Base-by-base conservation (phyloP, 2,329 filamentous ascomycete genomes). In the Cladophialophora yegresii region DNA sequence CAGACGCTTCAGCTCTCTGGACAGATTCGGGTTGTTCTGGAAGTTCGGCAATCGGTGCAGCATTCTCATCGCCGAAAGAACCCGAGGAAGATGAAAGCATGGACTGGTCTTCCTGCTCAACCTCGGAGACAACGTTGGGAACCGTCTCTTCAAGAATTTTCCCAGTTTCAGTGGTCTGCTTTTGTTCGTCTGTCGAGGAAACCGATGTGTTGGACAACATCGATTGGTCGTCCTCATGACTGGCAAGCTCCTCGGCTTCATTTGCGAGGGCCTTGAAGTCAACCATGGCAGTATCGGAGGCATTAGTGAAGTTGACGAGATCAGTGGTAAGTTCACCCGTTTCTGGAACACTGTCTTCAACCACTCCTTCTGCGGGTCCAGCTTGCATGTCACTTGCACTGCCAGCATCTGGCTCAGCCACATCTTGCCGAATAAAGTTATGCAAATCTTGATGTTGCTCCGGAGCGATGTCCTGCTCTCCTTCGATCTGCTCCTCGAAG, bases 151-250 rank as follows among this genome's bases (percentile, higher is more conserved):
- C 56, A 16, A 36, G 67, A 9, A 80, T 66, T 33, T 85, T 75
- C 23, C 77, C 77, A 20, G 82, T 82, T 63, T 87, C 83, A 22
- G 85, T 28, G 7, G 1, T 28, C 8, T 54, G 26, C 3, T 54
- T 28, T 20, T 32, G 79, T 3, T 83, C 86, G 9, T 85, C 75
- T 32, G 22, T 26, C 26, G 12, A 12, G 8, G 7, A 88, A 1
- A 83, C 83, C 65, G 88, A 85, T 0, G 87, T 89, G 64, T 87
- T 85, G 0, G 87, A 89, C 23, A 73, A 26, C 10, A 67, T 28
- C 16, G 64, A 67, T 30, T 50, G 22, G n/a, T 58, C 61, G 40
- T 64, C 58, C 40, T 68, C 66, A 33, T 64, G 36, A 43, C 5
- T n/a, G 36, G 68, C 58, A 13, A 58, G 47, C 9, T 64, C 58